Percentiles rank a stretch among this genome's conserved stretches.
Conservation (phyloP, 208 protist species). For the Phytomonas sp. region DNA sequence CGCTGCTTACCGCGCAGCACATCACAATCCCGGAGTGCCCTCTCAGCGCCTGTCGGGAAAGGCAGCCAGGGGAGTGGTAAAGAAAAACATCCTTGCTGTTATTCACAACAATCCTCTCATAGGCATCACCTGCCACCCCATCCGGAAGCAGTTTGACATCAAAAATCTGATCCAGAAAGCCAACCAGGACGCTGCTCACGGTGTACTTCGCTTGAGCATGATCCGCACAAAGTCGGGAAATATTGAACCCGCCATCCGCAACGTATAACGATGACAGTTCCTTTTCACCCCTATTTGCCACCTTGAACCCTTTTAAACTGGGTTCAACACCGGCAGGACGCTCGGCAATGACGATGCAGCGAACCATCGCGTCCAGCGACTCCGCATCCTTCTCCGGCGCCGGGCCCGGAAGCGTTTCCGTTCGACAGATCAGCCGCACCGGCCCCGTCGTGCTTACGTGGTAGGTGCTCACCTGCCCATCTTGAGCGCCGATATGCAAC, state of each 20-base stretch:
- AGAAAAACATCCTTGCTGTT: slow-evolving; percentile 86
- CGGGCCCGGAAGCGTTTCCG: slow-evolving; percentile 31
- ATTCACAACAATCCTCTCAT: slow-evolving; percentile 62
- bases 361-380: slow-evolving; percentile 49
- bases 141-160: slow-evolving; percentile 63
- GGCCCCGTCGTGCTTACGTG: slow-evolving; percentile 34
- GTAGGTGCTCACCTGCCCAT: slow-evolving; percentile 70
- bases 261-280: slow-evolving; percentile 30
- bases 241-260: slow-evolving; percentile 74
- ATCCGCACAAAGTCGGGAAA: slow-evolving; percentile 20
- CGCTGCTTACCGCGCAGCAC: slow-evolving; percentile 58
- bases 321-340: slow-evolving; percentile 39
- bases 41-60: slow-evolving; percentile 50
- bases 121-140: slow-evolving; percentile 12
- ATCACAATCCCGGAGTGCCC: slow-evolving; percentile 85
- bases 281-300: slow-evolving; percentile 16
- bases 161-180: slow-evolving; percentile 83
- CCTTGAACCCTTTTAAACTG: slow-evolving; percentile 18
- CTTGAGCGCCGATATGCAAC: slow-evolving; percentile 63
- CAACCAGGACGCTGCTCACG: slow-evolving; percentile 38
- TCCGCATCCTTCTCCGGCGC: slow-evolving; percentile 16
- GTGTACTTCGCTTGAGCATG: slow-evolving; percentile 21
- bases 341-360: slow-evolving; percentile 37
- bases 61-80: slow-evolving; percentile 41
- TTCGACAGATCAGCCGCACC: slow-evolving; percentile 31